Conservation (phyloP, 2,329 filamentous ascomycete genomes). For the Davidsoniella virescens region DNA sequence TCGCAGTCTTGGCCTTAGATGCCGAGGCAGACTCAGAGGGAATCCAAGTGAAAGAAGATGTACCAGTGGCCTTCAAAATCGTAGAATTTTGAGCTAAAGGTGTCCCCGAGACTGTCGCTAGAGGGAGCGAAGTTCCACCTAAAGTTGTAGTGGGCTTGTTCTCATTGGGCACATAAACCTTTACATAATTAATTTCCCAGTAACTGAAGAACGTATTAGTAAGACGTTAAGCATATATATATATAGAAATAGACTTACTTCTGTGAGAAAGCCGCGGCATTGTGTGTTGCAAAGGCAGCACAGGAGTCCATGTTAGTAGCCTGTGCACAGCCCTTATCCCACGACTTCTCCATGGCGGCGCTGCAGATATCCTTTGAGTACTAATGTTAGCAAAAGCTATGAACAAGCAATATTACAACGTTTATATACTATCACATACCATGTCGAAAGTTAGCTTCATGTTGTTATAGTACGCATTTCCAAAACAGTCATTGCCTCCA, state of each 20-base stretch:
- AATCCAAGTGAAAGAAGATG: conserved; percentile 5
- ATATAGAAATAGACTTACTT: conserved; percentile 3
- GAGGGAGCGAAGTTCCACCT: neutral
- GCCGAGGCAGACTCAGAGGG: neutral
- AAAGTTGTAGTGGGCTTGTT: conserved; percentile 3
- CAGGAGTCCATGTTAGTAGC: conserved; percentile 26
- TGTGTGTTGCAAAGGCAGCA: conserved; percentile 22
- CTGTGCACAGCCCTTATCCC: conserved; percentile 19
- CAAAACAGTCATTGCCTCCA: conserved; percentile 46
- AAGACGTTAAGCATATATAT: neutral
- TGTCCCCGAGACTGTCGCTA: conserved; percentile 6
- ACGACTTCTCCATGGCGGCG: conserved; percentile 45
- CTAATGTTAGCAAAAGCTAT: conserved; percentile 2
- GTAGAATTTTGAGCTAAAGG: conserved; percentile 1
- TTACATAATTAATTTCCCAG: conserved; percentile 40
- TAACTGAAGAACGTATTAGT: conserved; percentile 18
- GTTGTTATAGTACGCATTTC: conserved; percentile 46
- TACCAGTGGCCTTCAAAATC: conserved; percentile 1
- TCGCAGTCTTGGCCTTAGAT: too few relatives aligned
- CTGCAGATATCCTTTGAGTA: conserved; percentile 50
- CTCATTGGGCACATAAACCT: conserved; percentile 24
- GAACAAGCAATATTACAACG: neutral
- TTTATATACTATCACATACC: conserved; percentile 18
- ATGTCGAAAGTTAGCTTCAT: conserved; percentile 62
- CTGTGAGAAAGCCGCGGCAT: conserved; percentile 3